Evolutionary conservation across 768 basidiomycete genomes (phyloP).

Genomic region (Calocera viscosa): DNA sequence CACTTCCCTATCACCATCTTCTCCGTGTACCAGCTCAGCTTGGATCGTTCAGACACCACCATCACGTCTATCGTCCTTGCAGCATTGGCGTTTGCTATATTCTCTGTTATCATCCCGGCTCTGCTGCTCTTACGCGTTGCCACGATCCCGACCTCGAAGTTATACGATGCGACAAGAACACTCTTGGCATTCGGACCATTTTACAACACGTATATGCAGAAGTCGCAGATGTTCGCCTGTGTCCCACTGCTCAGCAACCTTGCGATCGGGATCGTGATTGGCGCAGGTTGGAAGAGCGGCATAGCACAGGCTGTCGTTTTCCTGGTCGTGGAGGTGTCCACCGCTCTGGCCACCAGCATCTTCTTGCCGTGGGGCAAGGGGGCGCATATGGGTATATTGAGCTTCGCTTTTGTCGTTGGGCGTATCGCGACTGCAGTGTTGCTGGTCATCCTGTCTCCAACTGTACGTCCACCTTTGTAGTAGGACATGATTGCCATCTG

Average conservation of each 20-base stretch:
- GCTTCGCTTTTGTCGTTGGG: slow-evolving; percentile 84
- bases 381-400: slow-evolving; percentile 91
- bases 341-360: slow-evolving; percentile 77
- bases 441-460: slow-evolving; percentile 77
- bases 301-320: slow-evolving; percentile 86
- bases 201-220: slow-evolving; percentile 88
- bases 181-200: slow-evolving; percentile 80
- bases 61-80: slow-evolving; percentile 62
- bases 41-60: slow-evolving; percentile 40
- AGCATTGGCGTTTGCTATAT: slow-evolving; percentile 61
- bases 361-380: slow-evolving; percentile 97
- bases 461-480: slow-evolving; percentile 41
- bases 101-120: slow-evolving; percentile 67
- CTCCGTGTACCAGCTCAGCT: slow-evolving; percentile 73
- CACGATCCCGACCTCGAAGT: slow-evolving; percentile 69
- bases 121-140: slow-evolving; percentile 66
- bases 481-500: slow-evolving; percentile 13
- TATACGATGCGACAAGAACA: slow-evolving; percentile 91
- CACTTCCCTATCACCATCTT: slow-evolving; percentile 91
- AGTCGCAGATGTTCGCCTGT: slow-evolving; percentile 77
- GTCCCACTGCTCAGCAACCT: slow-evolving; percentile 73
- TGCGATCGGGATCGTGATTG: slow-evolving; percentile 70
- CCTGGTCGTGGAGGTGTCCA: slow-evolving; percentile 73
- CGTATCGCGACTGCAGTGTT: slow-evolving; percentile 83
- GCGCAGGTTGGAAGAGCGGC: slow-evolving; percentile 79